Evolutionary conservation across 2,329 filamentous ascomycete genomes (phyloP), one percentile per base, ranked within the genome.

Genomic region (Ophiostoma ulmi): DNA sequence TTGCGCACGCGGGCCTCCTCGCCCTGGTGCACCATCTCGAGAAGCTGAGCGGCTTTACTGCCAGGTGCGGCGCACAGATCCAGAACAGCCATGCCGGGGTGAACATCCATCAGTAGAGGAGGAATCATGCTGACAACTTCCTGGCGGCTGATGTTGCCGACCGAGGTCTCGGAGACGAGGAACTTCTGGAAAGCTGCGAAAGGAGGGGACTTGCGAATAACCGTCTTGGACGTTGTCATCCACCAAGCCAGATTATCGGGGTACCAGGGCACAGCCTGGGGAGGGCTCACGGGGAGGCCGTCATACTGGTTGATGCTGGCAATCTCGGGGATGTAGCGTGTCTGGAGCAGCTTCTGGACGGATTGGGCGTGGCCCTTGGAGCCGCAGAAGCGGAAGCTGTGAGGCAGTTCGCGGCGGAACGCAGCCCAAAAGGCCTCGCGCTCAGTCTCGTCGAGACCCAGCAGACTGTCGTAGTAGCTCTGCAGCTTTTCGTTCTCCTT

Each of bases 41-140:
- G 88, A 71, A 99, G 82, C 83, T 99, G 95, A 3, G 93, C 92
- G 14, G 95, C 94, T 84, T 99, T 99, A 84, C 94, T 98, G 72
- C 95, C 95, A 1, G 95, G 95, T 0, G 95, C 95, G 72, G 95
- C 95, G 81, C 95, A 99, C 83, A 99, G 90, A 80, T 99, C 95
- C 75, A 99, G 83, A 11, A 97, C 94, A 1, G 90, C 91, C 90
- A 97, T 97, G 69, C 94, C 92, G 5, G 95, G 94, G 75, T 88
- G 88, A 68, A 98, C 85, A 77, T 98, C 94, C 84, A 99, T 91
- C 76, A 98, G 85, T 75, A 98, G 86, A 36, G 95, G 95, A 36
- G 95, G 95, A 73, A 99, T 98, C 95, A 99, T 99, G 83, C 93
- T 97, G 77, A 99, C 95, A 64, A 97, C 91, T 82, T 99, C 95